Evolutionary conservation across 352 stramenopile genomes (phyloP), one percentile per base, ranked within the genome.

Genomic region (Globisporangium uncinulatum): DNA sequence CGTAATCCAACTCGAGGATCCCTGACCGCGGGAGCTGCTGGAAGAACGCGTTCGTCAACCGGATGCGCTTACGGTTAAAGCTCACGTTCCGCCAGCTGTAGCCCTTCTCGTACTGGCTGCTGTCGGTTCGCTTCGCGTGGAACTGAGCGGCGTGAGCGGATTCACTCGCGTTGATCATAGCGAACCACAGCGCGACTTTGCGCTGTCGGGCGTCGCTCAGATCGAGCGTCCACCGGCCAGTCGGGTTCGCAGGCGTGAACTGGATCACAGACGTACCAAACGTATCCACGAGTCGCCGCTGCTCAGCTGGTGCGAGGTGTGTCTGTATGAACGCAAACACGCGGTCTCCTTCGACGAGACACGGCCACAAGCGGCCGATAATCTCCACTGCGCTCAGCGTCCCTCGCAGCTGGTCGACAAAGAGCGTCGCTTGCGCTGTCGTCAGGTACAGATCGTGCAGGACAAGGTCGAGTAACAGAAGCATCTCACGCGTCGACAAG

Each of bases 1-100:
- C 77, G 48, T 77, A 90, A 57, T 90, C 80, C 54, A 90, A 87
- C 53, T 88, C 77, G 0, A 90, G 62, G n/a, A 87, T 58, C 1
- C 80, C 80, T 5, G 71, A 60, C 5, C 46, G 56, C 46, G 80
- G 80, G 14, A 90, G 59, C 1, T 58, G 51, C 44, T 87, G 68
- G 42, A 86, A 90, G 59, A 90, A 90, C 2, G 66, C 54, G 54
- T 86, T 79, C 1, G 59, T 83, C 6, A 88, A 45, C 8, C 70
- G 69, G 21, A 91, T 63, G 0, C 57, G 43, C 20, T 83, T 74
- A 20, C 79, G 70, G 53, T 88, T 88, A 63, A 81, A 85, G 36
- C 66, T 67, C 19, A 65, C 76, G 37, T 91, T 91, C 41, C 80
- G 80, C 75, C 77, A 91, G 55, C 76, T 73, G 56, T 65, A 76